Conservation (phyloP, 1,139 yeast species). For the Fermentozyma sake region DNA sequence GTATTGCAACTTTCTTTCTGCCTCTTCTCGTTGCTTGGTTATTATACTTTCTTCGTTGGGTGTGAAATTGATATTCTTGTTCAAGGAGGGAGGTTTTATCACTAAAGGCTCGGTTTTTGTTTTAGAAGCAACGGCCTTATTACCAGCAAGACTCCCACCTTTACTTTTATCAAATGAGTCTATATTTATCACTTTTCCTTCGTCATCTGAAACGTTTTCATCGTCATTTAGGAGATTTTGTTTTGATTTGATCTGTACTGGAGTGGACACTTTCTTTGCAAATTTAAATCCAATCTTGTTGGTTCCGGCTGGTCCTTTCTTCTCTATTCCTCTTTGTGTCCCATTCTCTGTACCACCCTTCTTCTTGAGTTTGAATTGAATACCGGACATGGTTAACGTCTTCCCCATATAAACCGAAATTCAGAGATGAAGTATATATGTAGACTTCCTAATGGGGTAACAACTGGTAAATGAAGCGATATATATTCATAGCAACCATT, state of each 20-base stretch:
- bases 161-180: slow-evolving; percentile 10
- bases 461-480: too few species aligned
- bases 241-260: too few species aligned
- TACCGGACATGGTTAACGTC: slow-evolving; percentile 13
- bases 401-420: too few species aligned
- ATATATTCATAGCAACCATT: too few species aligned
- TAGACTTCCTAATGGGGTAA: too few species aligned
- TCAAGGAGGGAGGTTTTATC: slow-evolving; percentile 15
- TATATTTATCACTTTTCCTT: slow-evolving; percentile 8
- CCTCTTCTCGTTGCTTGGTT: slow-evolving; percentile 8
- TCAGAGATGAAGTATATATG: too few species aligned
- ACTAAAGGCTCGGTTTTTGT: slow-evolving; percentile 10
- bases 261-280: too few species aligned
- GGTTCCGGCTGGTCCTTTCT: slow-evolving; percentile 1
- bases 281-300: slow-evolving; percentile 3
- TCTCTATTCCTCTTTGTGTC: background rate
- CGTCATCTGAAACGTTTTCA: slow-evolving; percentile 16
- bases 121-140: slow-evolving; percentile 13
- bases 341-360: slow-evolving; percentile 4
- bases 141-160: slow-evolving; percentile 20
- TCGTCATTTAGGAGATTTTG: too few species aligned
- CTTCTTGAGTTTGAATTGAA: slow-evolving; percentile 22
- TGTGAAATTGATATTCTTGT: slow-evolving; percentile 5
- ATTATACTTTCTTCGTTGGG: slow-evolving; percentile 2
- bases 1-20: slow-evolving; percentile 1